A percentile compares a stretch with the other conserved stretches of the same genome.
These are phyloP conservation scores for Paramecium tetraurelia DNA, from an alignment of 73 alveolate genomes.

Conservation along the genomic window DNA sequence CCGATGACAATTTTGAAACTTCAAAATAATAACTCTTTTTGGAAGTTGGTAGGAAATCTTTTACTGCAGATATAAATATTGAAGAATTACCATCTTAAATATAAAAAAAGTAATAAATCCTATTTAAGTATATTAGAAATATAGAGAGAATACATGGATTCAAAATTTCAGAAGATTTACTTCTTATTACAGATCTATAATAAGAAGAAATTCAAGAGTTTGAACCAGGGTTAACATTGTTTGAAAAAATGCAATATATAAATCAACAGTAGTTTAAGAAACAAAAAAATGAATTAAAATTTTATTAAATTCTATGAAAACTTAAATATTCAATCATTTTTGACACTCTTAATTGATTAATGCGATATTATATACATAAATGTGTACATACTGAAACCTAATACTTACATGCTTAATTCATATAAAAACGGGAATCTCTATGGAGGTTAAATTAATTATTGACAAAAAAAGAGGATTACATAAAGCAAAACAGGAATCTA, in stretches of 20 bases:
- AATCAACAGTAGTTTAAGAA: not conserved
- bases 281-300: not conserved
- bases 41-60: constrained; percentile 38
- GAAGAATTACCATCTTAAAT: not conserved
- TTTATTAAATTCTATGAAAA: not conserved
- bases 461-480: not conserved
- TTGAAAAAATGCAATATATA: not conserved
- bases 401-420: not conserved
- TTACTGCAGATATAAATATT: constrained; percentile 33
- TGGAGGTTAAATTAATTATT: not conserved
- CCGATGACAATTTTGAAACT: not conserved
- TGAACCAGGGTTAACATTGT: not conserved
- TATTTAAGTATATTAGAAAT: not conserved
- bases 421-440: not conserved
- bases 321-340: not conserved
- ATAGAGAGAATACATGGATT: constrained; percentile 17
- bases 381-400: not conserved
- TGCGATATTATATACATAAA: not conserved
- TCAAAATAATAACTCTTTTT: constrained; percentile 1
- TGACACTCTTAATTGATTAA: not conserved
- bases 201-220: constrained; percentile 23
- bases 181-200: not conserved
- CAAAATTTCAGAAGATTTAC: not conserved
- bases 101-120: not conserved
- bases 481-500: not conserved